Evolutionary conservation across 2,329 filamentous ascomycete genomes (phyloP).

Genomic region (Pseudopithomyces maydicus): DNA sequence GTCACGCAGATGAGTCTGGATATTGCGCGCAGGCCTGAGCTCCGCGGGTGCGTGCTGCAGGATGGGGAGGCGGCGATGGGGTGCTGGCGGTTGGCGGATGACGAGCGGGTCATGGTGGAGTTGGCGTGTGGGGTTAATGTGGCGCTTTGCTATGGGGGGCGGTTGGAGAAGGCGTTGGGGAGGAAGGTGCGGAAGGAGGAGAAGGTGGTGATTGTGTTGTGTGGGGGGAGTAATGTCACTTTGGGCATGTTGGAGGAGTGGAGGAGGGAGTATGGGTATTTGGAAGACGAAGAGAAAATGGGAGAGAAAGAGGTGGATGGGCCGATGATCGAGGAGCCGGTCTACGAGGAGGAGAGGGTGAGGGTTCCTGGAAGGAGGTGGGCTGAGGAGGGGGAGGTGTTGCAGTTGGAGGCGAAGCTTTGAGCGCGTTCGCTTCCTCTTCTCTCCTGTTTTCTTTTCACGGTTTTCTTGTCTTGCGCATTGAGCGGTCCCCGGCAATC

Average conservation of each 20-base stretch:
- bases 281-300: slow-evolving; percentile 4
- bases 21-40: slow-evolving; percentile 61
- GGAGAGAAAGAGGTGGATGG: not conserved
- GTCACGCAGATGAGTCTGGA: slow-evolving; percentile 72
- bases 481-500: not conserved
- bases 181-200: slow-evolving; percentile 67
- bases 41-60: slow-evolving; percentile 67
- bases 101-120: slow-evolving; percentile 82
- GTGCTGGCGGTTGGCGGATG: slow-evolving; percentile 77
- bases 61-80: slow-evolving; percentile 82
- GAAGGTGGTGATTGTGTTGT: slow-evolving; percentile 83
- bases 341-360: not conserved
- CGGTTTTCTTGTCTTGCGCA: not conserved
- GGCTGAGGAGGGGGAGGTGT: not conserved
- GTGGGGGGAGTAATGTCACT: slow-evolving; percentile 66
- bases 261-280: slow-evolving; percentile 46
- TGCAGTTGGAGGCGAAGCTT: slow-evolving; percentile 7
- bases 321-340: not conserved
- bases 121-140: slow-evolving; percentile 82
- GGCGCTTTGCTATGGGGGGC: slow-evolving; percentile 68
- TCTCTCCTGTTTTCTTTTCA: not conserved
- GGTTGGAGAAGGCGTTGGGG: slow-evolving; percentile 63
- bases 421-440: not conserved
- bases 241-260: slow-evolving; percentile 58
- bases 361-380: not conserved